phyloP scores from a whole-genome alignment of 371 early-diverging fungal genomes.

The Rhizomucor pusillus region DNA sequence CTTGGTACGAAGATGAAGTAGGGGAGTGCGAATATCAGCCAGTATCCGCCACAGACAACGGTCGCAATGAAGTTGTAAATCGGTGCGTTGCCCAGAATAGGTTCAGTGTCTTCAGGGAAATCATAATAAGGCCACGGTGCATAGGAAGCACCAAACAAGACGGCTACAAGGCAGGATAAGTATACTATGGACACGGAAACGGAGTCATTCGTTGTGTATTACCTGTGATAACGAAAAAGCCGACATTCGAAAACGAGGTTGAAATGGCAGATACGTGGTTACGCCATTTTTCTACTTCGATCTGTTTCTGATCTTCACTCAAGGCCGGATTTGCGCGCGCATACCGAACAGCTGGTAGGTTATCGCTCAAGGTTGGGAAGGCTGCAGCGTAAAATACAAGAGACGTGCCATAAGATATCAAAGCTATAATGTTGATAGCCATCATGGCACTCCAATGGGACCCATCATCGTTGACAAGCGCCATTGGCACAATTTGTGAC shows the following conservation, averaged over 20 bases:
- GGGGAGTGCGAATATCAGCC: slow-evolving; percentile 44
- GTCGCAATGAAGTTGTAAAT: slow-evolving; percentile 43
- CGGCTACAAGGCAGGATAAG: slow-evolving; percentile 2
- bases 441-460: slow-evolving; percentile 49
- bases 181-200: slow-evolving; percentile 5
- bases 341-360: slow-evolving; percentile 43
- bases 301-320: slow-evolving; percentile 19
- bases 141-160: slow-evolving; percentile 44
- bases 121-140: slow-evolving; percentile 28
- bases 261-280: slow-evolving; percentile 51
- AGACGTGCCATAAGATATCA: slow-evolving; percentile 46
- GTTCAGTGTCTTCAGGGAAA: slow-evolving; percentile 19
- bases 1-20: slow-evolving; percentile 37
- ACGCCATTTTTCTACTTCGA: slow-evolving; percentile 36
- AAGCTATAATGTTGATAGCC: slow-evolving; percentile 39
- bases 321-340: slow-evolving; percentile 39
- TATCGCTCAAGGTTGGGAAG: slow-evolving; percentile 47
- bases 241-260: slow-evolving; percentile 45
- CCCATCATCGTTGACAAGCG: slow-evolving; percentile 39
- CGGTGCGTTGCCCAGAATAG: slow-evolving; percentile 38
- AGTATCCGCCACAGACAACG: slow-evolving; percentile 46
- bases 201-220: not conserved
- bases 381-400: slow-evolving; percentile 53
- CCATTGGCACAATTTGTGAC: slow-evolving; percentile 42
- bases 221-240: slow-evolving; percentile 46